Conservation (phyloP, 768 basidiomycete genomes). For the Mycena metata region DNA sequence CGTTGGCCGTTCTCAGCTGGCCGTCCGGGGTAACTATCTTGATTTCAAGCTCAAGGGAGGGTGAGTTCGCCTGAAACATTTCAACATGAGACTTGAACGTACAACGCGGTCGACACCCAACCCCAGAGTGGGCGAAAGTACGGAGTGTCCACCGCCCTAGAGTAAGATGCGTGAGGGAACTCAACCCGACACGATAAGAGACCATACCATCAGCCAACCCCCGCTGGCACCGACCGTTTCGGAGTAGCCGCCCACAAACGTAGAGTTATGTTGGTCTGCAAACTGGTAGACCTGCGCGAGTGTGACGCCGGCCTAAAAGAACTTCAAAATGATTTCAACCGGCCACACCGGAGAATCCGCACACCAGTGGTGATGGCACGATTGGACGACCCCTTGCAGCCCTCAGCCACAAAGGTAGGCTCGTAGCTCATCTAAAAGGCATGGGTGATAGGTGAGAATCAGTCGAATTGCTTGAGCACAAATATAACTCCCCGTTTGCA, state of each 20-base stretch:
- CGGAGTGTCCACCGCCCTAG: conserved; percentile 40
- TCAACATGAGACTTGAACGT: neutral
- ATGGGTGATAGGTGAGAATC: too few species aligned
- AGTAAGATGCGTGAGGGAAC: too few species aligned
- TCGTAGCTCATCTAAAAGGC: conserved; percentile 11
- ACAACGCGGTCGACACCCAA: conserved; percentile 43
- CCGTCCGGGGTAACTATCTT: conserved; percentile 56
- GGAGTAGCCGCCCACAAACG: conserved; percentile 40
- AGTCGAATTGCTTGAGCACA: neutral
- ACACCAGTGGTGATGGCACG: conserved; percentile 10
- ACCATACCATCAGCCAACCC: conserved; percentile 39
- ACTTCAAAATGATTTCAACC: neutral
- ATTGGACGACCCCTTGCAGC: neutral
- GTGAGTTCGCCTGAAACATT: neutral
- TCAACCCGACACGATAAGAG: neutral
- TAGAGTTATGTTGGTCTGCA: conserved; percentile 39
- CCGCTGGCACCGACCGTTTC: conserved; percentile 39
- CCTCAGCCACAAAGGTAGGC: neutral
- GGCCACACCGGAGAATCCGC: neutral
- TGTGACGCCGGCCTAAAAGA: conserved; percentile 26
- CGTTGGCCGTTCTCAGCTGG: conserved; percentile 48
- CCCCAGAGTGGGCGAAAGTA: conserved; percentile 42
- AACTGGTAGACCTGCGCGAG: conserved; percentile 37
- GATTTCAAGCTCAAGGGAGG: conserved; percentile 44
- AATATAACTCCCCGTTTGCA: conserved; percentile 17